Percentiles rank a stretch among this genome's conserved stretches.
Evolutionary conservation across 345 rosid species (phyloP).

Genomic region (Citrus australasica): DNA sequence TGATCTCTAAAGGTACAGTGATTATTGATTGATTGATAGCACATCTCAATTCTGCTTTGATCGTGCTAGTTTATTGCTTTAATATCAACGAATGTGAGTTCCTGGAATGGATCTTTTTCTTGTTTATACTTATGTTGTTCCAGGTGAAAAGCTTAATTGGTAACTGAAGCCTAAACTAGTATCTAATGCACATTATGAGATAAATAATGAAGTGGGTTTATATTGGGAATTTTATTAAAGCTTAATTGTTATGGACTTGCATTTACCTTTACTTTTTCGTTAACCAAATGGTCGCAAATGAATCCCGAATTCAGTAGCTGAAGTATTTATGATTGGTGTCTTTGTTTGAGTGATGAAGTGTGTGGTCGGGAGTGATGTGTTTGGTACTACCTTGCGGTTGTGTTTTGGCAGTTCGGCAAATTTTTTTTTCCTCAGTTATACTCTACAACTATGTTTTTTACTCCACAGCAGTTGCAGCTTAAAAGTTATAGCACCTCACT

Average conservation of each 20-base stretch:
- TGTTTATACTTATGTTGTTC: neutral
- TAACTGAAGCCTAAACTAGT: neutral
- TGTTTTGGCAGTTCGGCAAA: too few relatives aligned
- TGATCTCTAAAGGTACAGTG: slow-evolving; percentile 36
- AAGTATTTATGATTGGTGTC: neutral
- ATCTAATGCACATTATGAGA: neutral
- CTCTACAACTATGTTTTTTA: too few relatives aligned
- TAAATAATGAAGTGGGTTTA: too few relatives aligned
- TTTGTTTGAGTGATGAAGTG: neutral
- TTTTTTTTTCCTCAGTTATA: too few relatives aligned
- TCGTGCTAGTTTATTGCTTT: neutral
- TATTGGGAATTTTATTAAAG: neutral
- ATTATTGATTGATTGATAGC: too few relatives aligned
- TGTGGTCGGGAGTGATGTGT: too few relatives aligned
- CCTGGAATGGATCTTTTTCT: neutral
- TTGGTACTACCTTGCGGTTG: too few relatives aligned
- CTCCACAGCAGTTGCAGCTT: too few relatives aligned
- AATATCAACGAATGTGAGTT: too few relatives aligned
- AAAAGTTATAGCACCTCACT: too few relatives aligned
- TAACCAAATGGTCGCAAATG: neutral
- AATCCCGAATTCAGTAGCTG: neutral
- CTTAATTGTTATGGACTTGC: neutral
- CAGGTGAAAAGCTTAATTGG: neutral
- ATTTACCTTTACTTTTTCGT: neutral
- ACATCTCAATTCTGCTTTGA: neutral